Conservation (phyloP, 257 asterid species). For the Lavandula angustifolia region DNA sequence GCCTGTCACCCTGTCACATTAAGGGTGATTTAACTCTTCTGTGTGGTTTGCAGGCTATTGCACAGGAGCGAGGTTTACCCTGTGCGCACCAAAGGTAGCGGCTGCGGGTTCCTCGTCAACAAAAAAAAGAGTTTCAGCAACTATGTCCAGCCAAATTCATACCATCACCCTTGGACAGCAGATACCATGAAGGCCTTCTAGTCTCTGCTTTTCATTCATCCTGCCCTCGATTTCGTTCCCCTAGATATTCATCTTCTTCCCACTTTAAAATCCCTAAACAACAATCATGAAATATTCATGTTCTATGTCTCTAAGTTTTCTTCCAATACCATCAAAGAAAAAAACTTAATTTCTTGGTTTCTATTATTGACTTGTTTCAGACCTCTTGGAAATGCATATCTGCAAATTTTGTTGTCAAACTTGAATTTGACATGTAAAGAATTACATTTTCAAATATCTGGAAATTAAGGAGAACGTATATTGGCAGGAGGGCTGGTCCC, state of each 20-base stretch:
- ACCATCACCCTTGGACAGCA: not conserved
- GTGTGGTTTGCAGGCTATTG: too few relatives aligned
- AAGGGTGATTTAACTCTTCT: too few relatives aligned
- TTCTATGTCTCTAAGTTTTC: not conserved
- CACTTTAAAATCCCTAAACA: not conserved
- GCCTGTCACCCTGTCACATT: too few relatives aligned
- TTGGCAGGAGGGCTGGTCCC: not conserved
- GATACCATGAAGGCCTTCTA: not conserved
- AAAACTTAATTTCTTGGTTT: not conserved
- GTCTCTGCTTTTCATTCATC: not conserved
- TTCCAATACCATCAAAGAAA: not conserved
- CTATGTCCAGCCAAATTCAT: not conserved
- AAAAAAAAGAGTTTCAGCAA: not conserved
- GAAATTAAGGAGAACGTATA: not conserved
- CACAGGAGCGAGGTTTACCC: too few relatives aligned
- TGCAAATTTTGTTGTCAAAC: not conserved
- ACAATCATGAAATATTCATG: not conserved
- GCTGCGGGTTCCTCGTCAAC: too few relatives aligned
- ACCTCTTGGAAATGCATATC: not conserved
- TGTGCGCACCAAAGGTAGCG: too few relatives aligned
- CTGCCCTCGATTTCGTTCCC: not conserved
- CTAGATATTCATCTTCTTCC: not conserved
- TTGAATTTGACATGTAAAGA: not conserved
- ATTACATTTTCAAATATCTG: not conserved
- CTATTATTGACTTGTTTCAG: not conserved